phyloP scores from a whole-genome alignment of 805 yeast genomes.

The Sugiyamaella mastotermitis region DNA sequence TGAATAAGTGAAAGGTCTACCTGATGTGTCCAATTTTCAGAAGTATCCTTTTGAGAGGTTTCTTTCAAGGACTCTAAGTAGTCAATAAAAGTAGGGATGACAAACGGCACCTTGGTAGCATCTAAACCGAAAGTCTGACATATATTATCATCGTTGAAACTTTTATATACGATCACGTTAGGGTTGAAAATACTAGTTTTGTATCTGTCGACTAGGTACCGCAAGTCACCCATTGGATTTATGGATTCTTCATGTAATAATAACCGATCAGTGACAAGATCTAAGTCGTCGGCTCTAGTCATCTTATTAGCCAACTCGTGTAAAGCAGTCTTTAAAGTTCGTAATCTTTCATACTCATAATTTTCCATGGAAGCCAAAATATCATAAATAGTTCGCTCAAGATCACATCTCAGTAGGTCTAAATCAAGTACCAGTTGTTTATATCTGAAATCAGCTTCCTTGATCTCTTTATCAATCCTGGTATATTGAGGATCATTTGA shows the following conservation, averaged over 20 bases:
- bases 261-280: constrained; percentile 10
- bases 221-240: constrained; percentile 57
- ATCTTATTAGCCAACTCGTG: constrained; percentile 55
- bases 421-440: constrained; percentile 47
- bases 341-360: constrained; percentile 65
- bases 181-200: constrained; percentile 72
- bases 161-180: constrained; percentile 61
- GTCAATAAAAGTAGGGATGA: constrained; percentile 53
- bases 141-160: constrained; percentile 49
- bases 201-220: constrained; percentile 51
- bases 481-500: constrained; percentile 4
- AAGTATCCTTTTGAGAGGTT: constrained; percentile 5
- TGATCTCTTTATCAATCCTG: constrained; percentile 37
- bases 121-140: constrained; percentile 79
- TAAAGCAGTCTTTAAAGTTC: constrained; percentile 60
- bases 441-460: constrained; percentile 47
- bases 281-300: constrained; percentile 33
- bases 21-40: constrained; percentile 36
- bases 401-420: constrained; percentile 58
- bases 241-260: constrained; percentile 40
- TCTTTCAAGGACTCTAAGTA: constrained; percentile 32
- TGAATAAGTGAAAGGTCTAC: constrained; percentile 53
- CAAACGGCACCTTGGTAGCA: constrained; percentile 55
- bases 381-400: constrained; percentile 62
- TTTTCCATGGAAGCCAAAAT: constrained; percentile 64